These are phyloP conservation scores for Cyanidium caldarium DNA, from an alignment of 23 red algal species.

Conservation along the genomic window DNA sequence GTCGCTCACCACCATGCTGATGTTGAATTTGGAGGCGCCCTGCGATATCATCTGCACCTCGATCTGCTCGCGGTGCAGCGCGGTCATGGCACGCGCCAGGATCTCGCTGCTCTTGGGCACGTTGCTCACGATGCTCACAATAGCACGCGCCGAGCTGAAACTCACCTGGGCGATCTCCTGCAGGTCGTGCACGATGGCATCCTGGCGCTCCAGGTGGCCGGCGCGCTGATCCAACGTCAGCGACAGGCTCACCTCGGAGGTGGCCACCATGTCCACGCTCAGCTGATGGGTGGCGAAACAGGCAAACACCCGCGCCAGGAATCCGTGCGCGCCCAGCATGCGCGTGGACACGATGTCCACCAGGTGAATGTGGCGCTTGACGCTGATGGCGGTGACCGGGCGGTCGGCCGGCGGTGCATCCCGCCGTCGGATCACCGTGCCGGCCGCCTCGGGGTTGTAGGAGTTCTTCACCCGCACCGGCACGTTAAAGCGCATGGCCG, in stretches of 20 bases:
- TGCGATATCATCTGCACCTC: conserved; percentile 91
- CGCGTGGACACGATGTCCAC: conserved; percentile 86
- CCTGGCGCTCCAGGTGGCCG: conserved; percentile 5
- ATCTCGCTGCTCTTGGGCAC: conserved; percentile 44
- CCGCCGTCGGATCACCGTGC: conserved; percentile 49
- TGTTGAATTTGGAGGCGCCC: conserved; percentile 88
- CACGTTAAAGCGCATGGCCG: conserved; percentile 58
- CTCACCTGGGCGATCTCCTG: conserved; percentile 24
- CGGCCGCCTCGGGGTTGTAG: conserved; percentile 85
- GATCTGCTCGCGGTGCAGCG: conserved; percentile 38
- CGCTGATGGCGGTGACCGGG: conserved; percentile 73
- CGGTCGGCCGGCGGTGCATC: conserved; percentile 11
- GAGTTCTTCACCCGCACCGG: conserved; percentile 94
- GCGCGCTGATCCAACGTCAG: conserved; percentile 60
- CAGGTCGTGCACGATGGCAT: conserved; percentile 44
- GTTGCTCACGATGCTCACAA: conserved; percentile 68
- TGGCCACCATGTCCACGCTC: conserved; percentile 85
- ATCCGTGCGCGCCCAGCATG: conserved; percentile 91
- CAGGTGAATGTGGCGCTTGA: conserved; percentile 68
- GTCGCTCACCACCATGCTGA: conserved; percentile 54
- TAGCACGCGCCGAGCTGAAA: conserved; percentile 45
- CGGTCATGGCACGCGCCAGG: conserved; percentile 47
- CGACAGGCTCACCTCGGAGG: conserved; percentile 75
- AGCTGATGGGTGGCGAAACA: conserved; percentile 56
- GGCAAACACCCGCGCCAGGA: conserved; percentile 75